These are phyloP conservation scores for Magnolia changhungtana DNA, from an alignment of 164 flowering plant genomes.

Conservation along the genomic window DNA sequence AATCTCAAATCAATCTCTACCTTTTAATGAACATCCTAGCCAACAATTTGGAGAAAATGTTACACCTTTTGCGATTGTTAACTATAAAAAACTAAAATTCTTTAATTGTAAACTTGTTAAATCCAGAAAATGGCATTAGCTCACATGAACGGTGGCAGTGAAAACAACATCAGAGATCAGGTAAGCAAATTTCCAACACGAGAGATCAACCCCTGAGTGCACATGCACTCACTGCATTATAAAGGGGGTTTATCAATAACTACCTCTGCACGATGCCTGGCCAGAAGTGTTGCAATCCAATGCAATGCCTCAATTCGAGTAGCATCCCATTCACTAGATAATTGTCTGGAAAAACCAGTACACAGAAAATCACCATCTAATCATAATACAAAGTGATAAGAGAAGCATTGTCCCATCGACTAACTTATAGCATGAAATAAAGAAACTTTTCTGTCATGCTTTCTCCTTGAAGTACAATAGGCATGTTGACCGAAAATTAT, in stretches of 20 bases:
- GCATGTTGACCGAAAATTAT: conserved; percentile 14
- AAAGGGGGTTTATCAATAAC: not conserved
- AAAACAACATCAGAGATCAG: not conserved
- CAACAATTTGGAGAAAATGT: not conserved
- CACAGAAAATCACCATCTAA: conserved; percentile 8
- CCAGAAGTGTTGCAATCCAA: conserved; percentile 84
- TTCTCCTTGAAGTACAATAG: conserved; percentile 8
- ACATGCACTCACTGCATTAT: not conserved
- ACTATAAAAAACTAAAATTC: no score
- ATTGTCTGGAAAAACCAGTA: conserved; percentile 46
- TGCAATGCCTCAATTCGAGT: conserved; percentile 89
- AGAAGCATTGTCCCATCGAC: not conserved
- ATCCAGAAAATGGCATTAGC: not conserved
- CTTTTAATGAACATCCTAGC: not conserved
- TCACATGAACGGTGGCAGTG: not conserved
- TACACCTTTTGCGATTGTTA: not conserved
- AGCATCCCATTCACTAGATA: conserved; percentile 83
- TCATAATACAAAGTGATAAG: conserved; percentile 3
- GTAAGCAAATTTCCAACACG: not conserved
- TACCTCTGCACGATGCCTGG: conserved; percentile 81
- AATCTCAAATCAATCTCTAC: not conserved
- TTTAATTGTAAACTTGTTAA: no score
- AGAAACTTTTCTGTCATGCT: not conserved
- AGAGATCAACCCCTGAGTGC: not conserved
- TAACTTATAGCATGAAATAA: not conserved